Base-by-base conservation (phyloP, 129 eudicot species). In the Tanacetum coccineum region DNA sequence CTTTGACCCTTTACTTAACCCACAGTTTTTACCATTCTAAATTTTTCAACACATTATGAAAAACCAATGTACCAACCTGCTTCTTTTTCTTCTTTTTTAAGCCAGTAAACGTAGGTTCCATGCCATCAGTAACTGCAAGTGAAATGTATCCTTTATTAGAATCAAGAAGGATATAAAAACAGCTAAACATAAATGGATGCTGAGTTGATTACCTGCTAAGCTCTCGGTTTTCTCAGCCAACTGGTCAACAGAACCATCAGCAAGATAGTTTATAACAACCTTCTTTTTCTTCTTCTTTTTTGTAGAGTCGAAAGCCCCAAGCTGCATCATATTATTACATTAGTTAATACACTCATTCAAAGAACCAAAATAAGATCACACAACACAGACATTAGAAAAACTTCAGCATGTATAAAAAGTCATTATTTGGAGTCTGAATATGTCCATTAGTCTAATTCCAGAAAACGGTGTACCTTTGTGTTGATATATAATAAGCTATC, bases 271-370 rank as follows among this genome's bases (percentile, higher is more conserved):
- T 58, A 76, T 78, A 10, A 81, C 87, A 42, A 80, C 89, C 80
- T 90, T 87, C 80, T 87, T 91, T 83, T 90, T 87, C 78, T 87
- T 90, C 89, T 90, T 90, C 88, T 87, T 90, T 52, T 91, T 84
- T 13, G 90, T 30, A 21, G 90, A 86, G 62, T 90, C 95, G 70
- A 90, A 85, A 11, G 89, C 79, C n/a, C 81, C 87, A 73, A 91
- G 79, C 93, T 91, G 84, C 68, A 73, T 25, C 15, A 58, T 4
- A 30, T 40, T 40, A 51, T 42, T 10, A 21, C 4, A 56, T 20
- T 2, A 51, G 14, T 21, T 21, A 22, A 25, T 4, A 39, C 14
- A 36, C 22, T 51, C 9, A 14, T 36, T 51, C 42, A 21, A 39
- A 15, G 39, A 61, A 15, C 52, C 72, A 53, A 6, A 50, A 30